Percentiles rank a stretch among this genome's conserved stretches.
These are phyloP conservation scores for Sarcodon aspratus DNA, from an alignment of 768 basidiomycete genomes.

Conservation along the genomic window DNA sequence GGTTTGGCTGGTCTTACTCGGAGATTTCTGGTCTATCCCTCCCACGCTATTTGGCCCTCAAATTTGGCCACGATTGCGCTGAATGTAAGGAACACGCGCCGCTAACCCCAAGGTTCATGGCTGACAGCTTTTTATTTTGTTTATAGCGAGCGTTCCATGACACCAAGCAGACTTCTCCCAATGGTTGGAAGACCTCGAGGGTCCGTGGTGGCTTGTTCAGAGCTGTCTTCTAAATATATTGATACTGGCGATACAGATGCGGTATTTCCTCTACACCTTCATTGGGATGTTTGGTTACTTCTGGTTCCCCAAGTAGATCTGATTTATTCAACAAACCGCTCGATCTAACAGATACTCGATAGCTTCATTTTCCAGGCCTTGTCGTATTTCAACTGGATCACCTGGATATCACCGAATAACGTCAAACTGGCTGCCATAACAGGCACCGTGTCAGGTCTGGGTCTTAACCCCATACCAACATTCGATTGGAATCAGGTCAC, in stretches of 20 bases:
- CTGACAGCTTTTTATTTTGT: too few relatives aligned
- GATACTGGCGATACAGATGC: neutral
- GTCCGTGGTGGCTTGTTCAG: too few relatives aligned
- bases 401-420: conserved; percentile 83
- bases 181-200: neutral
- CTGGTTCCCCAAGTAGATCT: neutral
- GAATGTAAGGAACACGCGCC: neutral
- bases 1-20: conserved; percentile 63
- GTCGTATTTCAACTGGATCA: conserved; percentile 82
- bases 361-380: conserved; percentile 51
- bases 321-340: too few relatives aligned
- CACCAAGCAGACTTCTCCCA: neutral
- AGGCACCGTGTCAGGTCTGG: conserved; percentile 62
- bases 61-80: conserved; percentile 67
- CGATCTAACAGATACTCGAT: too few relatives aligned
- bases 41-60: conserved; percentile 87
- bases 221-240: too few relatives aligned
- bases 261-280: neutral
- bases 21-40: conserved; percentile 75
- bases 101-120: too few relatives aligned
- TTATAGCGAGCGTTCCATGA: neutral
- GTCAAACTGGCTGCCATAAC: conserved; percentile 62
- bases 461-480: conserved; percentile 63
- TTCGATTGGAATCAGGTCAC: conserved; percentile 84
- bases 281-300: neutral